Base-by-base conservation (phyloP, 1,139 yeast genomes). In the Geotrichum fermentans region DNA sequence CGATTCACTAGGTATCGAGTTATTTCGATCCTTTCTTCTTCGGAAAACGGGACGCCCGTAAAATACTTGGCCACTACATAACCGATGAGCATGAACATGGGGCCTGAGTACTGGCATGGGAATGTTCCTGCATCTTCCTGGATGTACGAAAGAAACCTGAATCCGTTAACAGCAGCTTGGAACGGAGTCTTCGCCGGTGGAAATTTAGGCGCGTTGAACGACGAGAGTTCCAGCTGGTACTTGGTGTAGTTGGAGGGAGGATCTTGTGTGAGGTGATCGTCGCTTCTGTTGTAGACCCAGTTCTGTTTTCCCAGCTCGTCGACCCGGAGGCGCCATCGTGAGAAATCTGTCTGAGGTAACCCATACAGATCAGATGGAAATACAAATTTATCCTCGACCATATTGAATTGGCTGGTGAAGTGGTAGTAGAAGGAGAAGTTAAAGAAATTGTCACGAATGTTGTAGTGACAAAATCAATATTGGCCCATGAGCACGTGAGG, bases 21-120 rank as follows among this genome's bases (percentile, higher is more conserved):
- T 65, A 94, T 70, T 65, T 94, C 98, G 10, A 71, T 67, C 55
- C 73, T 71, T 57, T 77, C 79, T 28, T 80, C 82, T 38, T 80
- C 80, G 0, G 92, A 83, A 30, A 92, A 84, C 18, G 77, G 79
- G 0, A 79, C 74, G 36, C 79, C 77, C 18, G 92, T 75, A 64
- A 80, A 82, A 64, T 89, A 87, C 59, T 79, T 76, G 2, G 89
- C 80, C 0, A 78, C 85, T 17, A 92, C 80, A 59, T 84, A 87
- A 0, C 98, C 97, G 54, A 90, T 83, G 1, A 92, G 80, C 87
- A 94, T 81, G 67, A 94, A 94, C 96, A 90, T 89, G 2, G 98
- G 98, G 0, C 99, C 99, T 55, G 89, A 89, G 63, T 92, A 94
- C 63, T 87, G 95, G 59, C 86, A 81, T 0, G 97, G 97, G 68